A percentile compares a stretch with the other conserved stretches of the same genome.
Conservation (phyloP, 2,329 filamentous ascomycete species). For the Ophiostoma angusticollis region DNA sequence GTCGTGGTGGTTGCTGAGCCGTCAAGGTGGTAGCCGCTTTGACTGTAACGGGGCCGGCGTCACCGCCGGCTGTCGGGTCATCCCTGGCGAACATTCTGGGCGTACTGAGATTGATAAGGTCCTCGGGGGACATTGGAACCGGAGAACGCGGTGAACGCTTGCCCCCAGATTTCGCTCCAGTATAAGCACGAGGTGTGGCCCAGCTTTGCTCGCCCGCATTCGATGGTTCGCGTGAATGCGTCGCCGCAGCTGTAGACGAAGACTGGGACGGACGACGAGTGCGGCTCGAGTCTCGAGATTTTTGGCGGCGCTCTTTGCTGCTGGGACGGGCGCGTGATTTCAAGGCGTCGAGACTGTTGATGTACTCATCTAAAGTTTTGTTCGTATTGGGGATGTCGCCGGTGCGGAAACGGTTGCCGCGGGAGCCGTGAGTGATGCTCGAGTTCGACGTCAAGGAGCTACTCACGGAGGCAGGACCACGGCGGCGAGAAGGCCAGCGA, state of each 20-base stretch:
- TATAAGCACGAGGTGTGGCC: slow-evolving; percentile 47
- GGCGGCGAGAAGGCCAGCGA: slow-evolving; percentile 41
- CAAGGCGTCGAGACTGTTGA: slow-evolving; percentile 72
- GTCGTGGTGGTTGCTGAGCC: slow-evolving; percentile 17
- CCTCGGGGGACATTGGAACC: slow-evolving; percentile 86
- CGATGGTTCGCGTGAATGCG: slow-evolving; percentile 44
- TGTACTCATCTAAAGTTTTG: slow-evolving; percentile 68
- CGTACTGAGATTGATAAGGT: slow-evolving; percentile 52
- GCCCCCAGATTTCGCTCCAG: slow-evolving; percentile 44
- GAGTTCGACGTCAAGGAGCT: slow-evolving; percentile 46
- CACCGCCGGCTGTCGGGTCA: slow-evolving; percentile 13
- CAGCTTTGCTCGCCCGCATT: slow-evolving; percentile 51
- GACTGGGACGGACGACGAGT: slow-evolving; percentile 8
- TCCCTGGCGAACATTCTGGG: slow-evolving; percentile 23
- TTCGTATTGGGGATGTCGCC: slow-evolving; percentile 38
- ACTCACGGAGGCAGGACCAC: slow-evolving; percentile 41
- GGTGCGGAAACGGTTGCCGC: slow-evolving; percentile 30
- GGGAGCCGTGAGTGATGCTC: slow-evolving; percentile 27
- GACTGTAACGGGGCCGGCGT: slow-evolving; percentile 13
- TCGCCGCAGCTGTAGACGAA: slow-evolving; percentile 25
- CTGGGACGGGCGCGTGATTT: slow-evolving; percentile 44
- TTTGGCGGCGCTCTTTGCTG: slow-evolving; percentile 34
- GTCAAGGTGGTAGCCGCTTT: background rate
- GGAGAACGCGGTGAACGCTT: slow-evolving; percentile 88
- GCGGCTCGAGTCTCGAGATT: slow-evolving; percentile 34